A percentile compares a stretch with the other conserved stretches of the same genome.
Conservation (phyloP, 176 grass and related monocot genomes). For the Triticum urartu region DNA sequence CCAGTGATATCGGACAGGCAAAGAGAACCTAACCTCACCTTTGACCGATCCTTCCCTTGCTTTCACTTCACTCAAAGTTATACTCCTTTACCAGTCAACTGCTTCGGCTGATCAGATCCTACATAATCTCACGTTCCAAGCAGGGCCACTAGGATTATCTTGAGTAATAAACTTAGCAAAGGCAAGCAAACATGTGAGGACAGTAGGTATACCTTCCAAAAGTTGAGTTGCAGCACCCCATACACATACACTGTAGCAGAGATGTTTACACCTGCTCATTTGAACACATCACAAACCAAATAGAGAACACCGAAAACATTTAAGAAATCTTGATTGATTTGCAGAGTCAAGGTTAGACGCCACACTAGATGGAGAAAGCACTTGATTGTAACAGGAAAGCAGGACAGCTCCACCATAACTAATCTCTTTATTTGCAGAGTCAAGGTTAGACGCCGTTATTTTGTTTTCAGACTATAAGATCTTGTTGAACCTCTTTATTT, state of each 20-base stretch:
- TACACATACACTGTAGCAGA: too few relatives aligned
- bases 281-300: neutral
- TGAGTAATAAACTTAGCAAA: neutral
- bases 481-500: too few relatives aligned
- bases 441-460: too few relatives aligned
- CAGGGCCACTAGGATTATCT: neutral
- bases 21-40: neutral
- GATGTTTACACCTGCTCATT: neutral
- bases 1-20: slow-evolving; percentile 13
- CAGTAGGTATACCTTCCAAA: neutral
- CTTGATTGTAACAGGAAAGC: neutral
- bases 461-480: too few relatives aligned
- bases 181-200: neutral
- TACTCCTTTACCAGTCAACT: slow-evolving; percentile 10
- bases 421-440: neutral
- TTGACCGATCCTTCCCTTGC: neutral
- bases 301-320: neutral
- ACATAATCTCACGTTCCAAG: neutral
- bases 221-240: neutral
- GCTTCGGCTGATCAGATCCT: neutral
- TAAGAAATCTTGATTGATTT: slow-evolving; percentile 19
- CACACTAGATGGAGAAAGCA: slow-evolving; percentile 17
- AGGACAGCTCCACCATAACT: neutral
- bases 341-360: neutral
- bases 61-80: slow-evolving; percentile 44